Conservation (phyloP, 2,329 filamentous ascomycete genomes). For the Fusarium foetens region DNA sequence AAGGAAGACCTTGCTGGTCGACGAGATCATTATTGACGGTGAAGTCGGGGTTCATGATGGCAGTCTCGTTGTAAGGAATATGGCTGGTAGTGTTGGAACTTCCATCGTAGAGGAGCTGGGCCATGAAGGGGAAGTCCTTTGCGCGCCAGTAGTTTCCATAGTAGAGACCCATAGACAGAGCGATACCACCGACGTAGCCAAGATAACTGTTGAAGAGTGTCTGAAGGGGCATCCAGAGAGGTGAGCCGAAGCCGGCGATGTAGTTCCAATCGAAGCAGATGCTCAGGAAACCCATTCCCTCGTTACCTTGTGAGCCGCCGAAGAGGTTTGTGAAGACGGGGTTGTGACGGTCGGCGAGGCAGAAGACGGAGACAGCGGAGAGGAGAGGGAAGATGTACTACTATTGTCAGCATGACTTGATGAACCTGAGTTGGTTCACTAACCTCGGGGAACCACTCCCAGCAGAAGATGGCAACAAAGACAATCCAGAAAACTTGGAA, state of each 20-base stretch:
- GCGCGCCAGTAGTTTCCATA: slow-evolving; percentile 31
- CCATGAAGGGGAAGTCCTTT: slow-evolving; percentile 30
- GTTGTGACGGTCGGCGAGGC: slow-evolving; percentile 17
- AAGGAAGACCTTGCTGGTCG: slow-evolving; percentile 12
- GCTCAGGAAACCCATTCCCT: slow-evolving; percentile 25
- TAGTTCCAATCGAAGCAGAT: slow-evolving; percentile 32
- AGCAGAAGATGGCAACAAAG: slow-evolving; percentile 54
- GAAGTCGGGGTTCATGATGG: slow-evolving; percentile 39
- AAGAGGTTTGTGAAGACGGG: slow-evolving; percentile 32
- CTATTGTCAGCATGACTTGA: background rate
- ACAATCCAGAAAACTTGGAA: slow-evolving; percentile 55
- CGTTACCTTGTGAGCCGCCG: slow-evolving; percentile 28
- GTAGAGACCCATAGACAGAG: slow-evolving; percentile 48
- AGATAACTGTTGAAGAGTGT: slow-evolving; percentile 53
- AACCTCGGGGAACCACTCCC: slow-evolving; percentile 50
- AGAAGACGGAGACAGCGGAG: slow-evolving; percentile 45
- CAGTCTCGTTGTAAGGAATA: slow-evolving; percentile 13
- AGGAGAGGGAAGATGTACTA: slow-evolving; percentile 56
- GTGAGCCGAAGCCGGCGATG: slow-evolving; percentile 42
- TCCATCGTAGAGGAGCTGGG: slow-evolving; percentile 22
- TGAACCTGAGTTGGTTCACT: fast-evolving
- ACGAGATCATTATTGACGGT: background rate
- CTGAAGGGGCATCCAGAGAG: slow-evolving; percentile 52
- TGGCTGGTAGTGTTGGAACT: slow-evolving; percentile 8
- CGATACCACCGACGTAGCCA: slow-evolving; percentile 51